phyloP scores from a whole-genome alignment of 2,329 filamentous ascomycete species.

The Colletotrichum sp. region DNA sequence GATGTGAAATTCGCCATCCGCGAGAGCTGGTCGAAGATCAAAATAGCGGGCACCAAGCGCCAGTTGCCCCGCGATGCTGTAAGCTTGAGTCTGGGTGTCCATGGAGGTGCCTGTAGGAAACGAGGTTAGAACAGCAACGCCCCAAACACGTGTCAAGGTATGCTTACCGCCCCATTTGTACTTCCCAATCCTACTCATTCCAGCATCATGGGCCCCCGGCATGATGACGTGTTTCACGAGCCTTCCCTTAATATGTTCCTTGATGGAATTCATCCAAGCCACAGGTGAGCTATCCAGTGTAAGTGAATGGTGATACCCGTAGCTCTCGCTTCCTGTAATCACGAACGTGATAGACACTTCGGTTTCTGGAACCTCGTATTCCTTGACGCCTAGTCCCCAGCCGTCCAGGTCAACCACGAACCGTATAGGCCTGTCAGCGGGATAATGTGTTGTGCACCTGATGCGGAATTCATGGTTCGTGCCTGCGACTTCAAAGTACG shows the following conservation, averaged over 20 bases:
- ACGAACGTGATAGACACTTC: slow-evolving; percentile 35
- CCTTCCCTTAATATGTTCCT: slow-evolving; percentile 38
- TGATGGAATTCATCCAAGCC: slow-evolving; percentile 38
- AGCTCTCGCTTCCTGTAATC: slow-evolving; percentile 37
- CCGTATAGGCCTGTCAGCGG: slow-evolving; percentile 27
- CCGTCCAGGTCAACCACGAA: slow-evolving; percentile 33
- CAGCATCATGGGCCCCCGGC: slow-evolving; percentile 53
- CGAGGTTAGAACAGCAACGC: not conserved
- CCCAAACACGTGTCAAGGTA: not conserved
- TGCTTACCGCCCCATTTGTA: not conserved
- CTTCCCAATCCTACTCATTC: slow-evolving; percentile 45
- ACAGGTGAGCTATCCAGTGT: slow-evolving; percentile 25
- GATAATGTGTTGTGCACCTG: slow-evolving; percentile 33
- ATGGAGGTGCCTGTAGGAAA: slow-evolving; percentile 39
- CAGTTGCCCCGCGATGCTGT: slow-evolving; percentile 50
- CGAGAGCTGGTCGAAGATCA: slow-evolving; percentile 47
- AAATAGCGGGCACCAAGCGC: slow-evolving; percentile 51
- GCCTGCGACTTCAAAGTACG: slow-evolving; percentile 33
- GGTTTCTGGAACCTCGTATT: slow-evolving; percentile 35
- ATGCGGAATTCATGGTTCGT: slow-evolving; percentile 35
- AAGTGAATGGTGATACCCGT: slow-evolving; percentile 35
- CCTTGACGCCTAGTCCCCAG: slow-evolving; percentile 37
- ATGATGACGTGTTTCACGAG: slow-evolving; percentile 50
- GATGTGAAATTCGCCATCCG: slow-evolving; percentile 19
- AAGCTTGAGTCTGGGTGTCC: slow-evolving; percentile 51